Base-by-base conservation (phyloP, 495 filamentous ascomycete species). In the Trichoderma erinaceum region DNA sequence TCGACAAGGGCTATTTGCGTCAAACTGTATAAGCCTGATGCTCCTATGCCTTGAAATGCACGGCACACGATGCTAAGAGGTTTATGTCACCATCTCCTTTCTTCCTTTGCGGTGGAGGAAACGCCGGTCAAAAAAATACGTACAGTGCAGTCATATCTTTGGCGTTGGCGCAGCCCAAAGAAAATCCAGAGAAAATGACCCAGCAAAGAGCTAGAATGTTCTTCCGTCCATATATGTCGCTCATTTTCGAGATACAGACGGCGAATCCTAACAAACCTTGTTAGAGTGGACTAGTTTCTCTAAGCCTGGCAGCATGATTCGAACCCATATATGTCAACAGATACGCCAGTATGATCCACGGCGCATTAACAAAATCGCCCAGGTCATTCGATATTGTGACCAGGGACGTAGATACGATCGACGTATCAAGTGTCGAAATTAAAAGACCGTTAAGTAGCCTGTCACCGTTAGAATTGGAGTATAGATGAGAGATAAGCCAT, bases 331-430 rank as follows among this genome's bases (percentile, higher is more conserved):
- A 88, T 0, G 84, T 87, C 27, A 88, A 69, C 5, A 89, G 74
- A 70, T 89, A 90, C 4, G 80, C 78, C 16, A 86, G 80, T 11
- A 89, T 76, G 13, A 87, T 75, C 88, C 88, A 90, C 21, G 82
- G 81, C 4, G 76, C 78, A 67, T 86, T 77, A 23, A 81, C 74
- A 67, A 85, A 85, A 46, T 85, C 79, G 8, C 81, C 69, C 25
- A 89, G 72, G 27, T 83, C 81, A 56, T 82, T 77, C 3, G 83
- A 85, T 64, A 89, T 88, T 13, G 81, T 81, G 18, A 88, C 81
- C 7, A 89, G 78, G 3, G 88, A 83, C 0, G 87, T 89, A 48
- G 85, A 84, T 16, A 89, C 83, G 64, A 89, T 88, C 0, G 86
- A 85, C n/a, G 83, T 82, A 67, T 89, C 87, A 13, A 89, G 71